These are phyloP conservation scores for Cercospora sojina DNA, from an alignment of 2,329 filamentous ascomycete genomes.

Conservation along the genomic window DNA sequence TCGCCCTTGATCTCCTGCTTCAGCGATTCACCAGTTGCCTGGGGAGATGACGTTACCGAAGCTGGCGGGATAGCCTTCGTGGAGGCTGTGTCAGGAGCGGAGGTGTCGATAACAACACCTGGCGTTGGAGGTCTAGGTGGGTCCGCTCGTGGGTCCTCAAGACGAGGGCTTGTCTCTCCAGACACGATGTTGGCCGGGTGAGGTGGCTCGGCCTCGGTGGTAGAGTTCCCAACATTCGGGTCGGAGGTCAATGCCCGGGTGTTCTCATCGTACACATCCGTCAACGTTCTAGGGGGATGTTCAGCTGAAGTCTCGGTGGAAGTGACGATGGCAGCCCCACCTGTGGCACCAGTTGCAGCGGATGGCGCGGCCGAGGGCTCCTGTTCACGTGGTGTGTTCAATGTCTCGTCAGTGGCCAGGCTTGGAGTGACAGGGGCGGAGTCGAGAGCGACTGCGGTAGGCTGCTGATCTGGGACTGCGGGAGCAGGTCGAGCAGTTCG, in stretches of 20 bases:
- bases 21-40: not conserved
- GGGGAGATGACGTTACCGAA: slow-evolving; percentile 10
- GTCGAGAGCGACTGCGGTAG: not conserved
- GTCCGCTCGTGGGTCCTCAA: slow-evolving; percentile 20
- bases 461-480: not conserved
- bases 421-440: not conserved
- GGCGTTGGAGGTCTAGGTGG: slow-evolving; percentile 14
- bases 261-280: slow-evolving; percentile 6
- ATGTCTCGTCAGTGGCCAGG: not conserved
- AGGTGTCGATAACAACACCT: slow-evolving; percentile 16
- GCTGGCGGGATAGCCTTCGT: slow-evolving; percentile 14
- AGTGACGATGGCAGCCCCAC: not conserved
- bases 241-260: not conserved
- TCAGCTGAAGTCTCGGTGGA: slow-evolving; percentile 2
- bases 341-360: not conserved
- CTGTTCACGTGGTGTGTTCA: not conserved
- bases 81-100: slow-evolving; percentile 16
- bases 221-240: not conserved
- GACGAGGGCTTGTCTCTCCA: slow-evolving; percentile 12
- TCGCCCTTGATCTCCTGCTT: slow-evolving; percentile 3
- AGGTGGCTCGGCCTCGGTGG: slow-evolving; percentile 8
- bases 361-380: not conserved
- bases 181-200: slow-evolving; percentile 7
- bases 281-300: slow-evolving; percentile 10
- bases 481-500: not conserved